Percentiles rank a stretch among this genome's conserved stretches.
phyloP scores from a whole-genome alignment of 331 rosid genomes.

The Dryas integrifolia region DNA sequence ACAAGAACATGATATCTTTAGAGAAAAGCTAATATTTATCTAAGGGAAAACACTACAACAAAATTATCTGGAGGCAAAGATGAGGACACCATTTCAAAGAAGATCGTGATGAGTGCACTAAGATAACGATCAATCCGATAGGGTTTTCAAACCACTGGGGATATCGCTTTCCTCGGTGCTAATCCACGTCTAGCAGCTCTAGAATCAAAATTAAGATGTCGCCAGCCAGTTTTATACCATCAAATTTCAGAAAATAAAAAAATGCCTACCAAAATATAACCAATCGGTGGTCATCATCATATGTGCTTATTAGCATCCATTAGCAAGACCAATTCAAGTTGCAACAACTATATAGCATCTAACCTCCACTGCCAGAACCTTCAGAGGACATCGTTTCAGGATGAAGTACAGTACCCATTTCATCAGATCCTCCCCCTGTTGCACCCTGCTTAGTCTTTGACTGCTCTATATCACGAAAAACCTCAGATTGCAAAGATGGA shows the following conservation, averaged over 20 bases:
- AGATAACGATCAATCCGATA: slow-evolving; percentile 14
- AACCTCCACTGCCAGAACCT: slow-evolving; percentile 46
- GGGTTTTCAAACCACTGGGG: slow-evolving; percentile 1
- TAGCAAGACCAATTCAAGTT: slow-evolving; percentile 10
- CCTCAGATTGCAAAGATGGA: slow-evolving; percentile 71
- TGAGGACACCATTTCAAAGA: not conserved
- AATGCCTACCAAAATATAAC: slow-evolving; percentile 14
- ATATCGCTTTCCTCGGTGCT: not conserved
- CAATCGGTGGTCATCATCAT: not conserved
- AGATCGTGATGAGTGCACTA: slow-evolving; percentile 1
- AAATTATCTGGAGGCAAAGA: slow-evolving; percentile 18
- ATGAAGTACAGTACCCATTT: slow-evolving; percentile 33
- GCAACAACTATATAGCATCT: slow-evolving; percentile 24
- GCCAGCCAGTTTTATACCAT: slow-evolving; percentile 13
- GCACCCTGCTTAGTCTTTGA: slow-evolving; percentile 40
- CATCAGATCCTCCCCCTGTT: slow-evolving; percentile 43
- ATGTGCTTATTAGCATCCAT: slow-evolving; percentile 21
- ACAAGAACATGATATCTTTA: slow-evolving; percentile 4
- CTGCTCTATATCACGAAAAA: slow-evolving; percentile 57
- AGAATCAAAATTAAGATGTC: slow-evolving; percentile 6
- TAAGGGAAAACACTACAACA: not conserved
- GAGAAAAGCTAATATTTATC: slow-evolving; percentile 4
- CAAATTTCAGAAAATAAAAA: slow-evolving; percentile 9
- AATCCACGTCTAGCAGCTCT: slow-evolving; percentile 6
- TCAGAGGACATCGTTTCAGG: slow-evolving; percentile 39